Percentiles rank a stretch among this genome's conserved stretches.
Conservation (phyloP, 345 rosid genomes). For the Trapa incisa region DNA sequence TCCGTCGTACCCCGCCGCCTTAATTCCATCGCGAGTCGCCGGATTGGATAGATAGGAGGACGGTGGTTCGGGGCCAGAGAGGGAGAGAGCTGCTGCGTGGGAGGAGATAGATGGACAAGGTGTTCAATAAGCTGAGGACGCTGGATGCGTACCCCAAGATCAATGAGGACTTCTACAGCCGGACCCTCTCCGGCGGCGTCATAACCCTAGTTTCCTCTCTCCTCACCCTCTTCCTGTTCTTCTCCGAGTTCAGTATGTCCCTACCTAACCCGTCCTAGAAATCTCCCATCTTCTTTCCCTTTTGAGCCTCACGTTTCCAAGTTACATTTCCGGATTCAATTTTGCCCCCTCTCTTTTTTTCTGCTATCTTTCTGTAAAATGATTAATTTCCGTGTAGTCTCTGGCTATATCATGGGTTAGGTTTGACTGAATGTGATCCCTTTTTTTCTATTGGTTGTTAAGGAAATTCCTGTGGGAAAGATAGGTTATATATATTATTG, state of each 20-base stretch:
- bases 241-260: slow-evolving; percentile 61
- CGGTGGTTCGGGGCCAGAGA: too few relatives aligned
- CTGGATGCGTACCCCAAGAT: slow-evolving; percentile 88
- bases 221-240: slow-evolving; percentile 52
- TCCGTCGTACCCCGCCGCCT: background rate
- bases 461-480: too few relatives aligned
- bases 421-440: too few relatives aligned
- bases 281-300: background rate
- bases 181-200: slow-evolving; percentile 78
- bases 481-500: too few relatives aligned
- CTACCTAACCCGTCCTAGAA: background rate
- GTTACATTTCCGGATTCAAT: background rate
- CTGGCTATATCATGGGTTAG: too few relatives aligned
- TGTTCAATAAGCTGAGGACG: slow-evolving; percentile 41
- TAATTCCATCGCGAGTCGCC: background rate
- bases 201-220: slow-evolving; percentile 60
- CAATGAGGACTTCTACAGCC: slow-evolving; percentile 82
- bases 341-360: background rate
- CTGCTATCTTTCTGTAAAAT: too few relatives aligned
- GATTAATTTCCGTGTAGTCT: too few relatives aligned
- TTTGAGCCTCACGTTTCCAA: background rate
- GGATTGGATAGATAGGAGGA: background rate
- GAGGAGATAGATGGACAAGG: slow-evolving; percentile 22
- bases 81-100: too few relatives aligned
- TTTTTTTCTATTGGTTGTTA: too few relatives aligned